Evolutionary conservation across 2,329 filamentous ascomycete genomes (phyloP).

Genomic region (Hypoxylon rubiginosum): DNA sequence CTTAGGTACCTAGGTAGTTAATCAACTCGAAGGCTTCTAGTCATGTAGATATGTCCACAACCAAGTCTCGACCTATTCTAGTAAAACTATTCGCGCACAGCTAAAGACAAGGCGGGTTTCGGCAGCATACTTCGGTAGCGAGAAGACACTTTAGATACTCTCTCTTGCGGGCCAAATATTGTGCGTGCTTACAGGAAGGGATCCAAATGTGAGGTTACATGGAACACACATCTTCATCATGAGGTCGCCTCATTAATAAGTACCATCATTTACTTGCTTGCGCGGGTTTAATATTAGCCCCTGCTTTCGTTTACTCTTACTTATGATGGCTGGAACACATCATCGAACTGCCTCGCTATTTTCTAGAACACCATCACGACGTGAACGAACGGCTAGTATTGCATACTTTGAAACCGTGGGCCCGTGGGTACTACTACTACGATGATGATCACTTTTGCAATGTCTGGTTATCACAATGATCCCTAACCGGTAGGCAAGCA

Average conservation of each 20-base stretch:
- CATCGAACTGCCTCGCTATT: slow-evolving; percentile 19
- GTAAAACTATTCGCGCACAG: background rate
- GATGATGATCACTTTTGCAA: slow-evolving; percentile 8
- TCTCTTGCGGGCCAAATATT: background rate
- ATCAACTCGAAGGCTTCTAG: background rate
- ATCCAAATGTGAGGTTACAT: slow-evolving; percentile 24
- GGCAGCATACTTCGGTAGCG: background rate
- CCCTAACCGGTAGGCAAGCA: slow-evolving; percentile 8
- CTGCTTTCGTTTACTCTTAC: slow-evolving; percentile 5
- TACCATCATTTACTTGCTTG: background rate
- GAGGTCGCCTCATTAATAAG: slow-evolving; percentile 13
- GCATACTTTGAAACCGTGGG: slow-evolving; percentile 42
- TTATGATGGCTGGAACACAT: background rate
- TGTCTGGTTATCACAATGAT: slow-evolving; percentile 15
- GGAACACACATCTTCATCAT: slow-evolving; percentile 20
- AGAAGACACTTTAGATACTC: background rate
- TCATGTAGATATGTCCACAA: background rate
- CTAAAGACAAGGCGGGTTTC: background rate
- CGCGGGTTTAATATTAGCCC: slow-evolving; percentile 18
- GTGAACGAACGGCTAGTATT: slow-evolving; percentile 30
- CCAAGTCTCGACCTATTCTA: background rate
- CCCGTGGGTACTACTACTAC: slow-evolving; percentile 25
- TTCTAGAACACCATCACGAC: slow-evolving; percentile 41
- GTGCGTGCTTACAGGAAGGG: slow-evolving; percentile 11
- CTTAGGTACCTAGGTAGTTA: too few relatives aligned